phyloP scores from a whole-genome alignment of 208 protist genomes.

The Crithidia brevicula region DNA sequence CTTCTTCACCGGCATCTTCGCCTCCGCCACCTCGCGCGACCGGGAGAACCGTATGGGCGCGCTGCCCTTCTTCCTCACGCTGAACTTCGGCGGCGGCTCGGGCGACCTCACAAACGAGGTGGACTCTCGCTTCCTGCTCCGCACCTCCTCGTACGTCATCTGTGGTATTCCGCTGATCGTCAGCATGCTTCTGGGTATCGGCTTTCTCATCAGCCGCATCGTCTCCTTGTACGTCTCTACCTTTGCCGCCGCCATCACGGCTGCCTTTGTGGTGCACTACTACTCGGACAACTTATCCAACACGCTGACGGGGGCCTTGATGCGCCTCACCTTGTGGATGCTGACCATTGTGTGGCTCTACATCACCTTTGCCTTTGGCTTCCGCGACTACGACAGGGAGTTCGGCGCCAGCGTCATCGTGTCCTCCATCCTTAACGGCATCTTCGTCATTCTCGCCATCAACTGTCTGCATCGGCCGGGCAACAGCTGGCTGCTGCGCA shows the following conservation, averaged over 20 bases:
- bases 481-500: conserved; percentile 45
- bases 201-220: conserved; percentile 70
- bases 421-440: conserved; percentile 34
- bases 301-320: conserved; percentile 42
- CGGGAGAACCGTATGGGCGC: conserved; percentile 29
- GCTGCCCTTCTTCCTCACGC: conserved; percentile 56
- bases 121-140: conserved; percentile 29
- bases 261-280: conserved; percentile 63
- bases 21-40: conserved; percentile 13
- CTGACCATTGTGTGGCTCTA: conserved; percentile 64
- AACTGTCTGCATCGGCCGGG: conserved; percentile 41
- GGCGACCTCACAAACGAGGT: conserved; percentile 20
- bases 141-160: conserved; percentile 61
- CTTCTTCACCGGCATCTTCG: conserved; percentile 61
- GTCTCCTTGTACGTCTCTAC: conserved; percentile 50
- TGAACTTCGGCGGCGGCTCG: conserved; percentile 36
- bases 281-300: conserved; percentile 56
- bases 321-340: conserved; percentile 60
- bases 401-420: conserved; percentile 51
- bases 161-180: conserved; percentile 55
- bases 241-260: conserved; percentile 33
- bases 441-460: conserved; percentile 44
- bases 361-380: conserved; percentile 58
- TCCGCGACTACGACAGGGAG: conserved; percentile 37
- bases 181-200: conserved; percentile 66